These are phyloP conservation scores for Nemophila menziesii DNA, from an alignment of 257 asterid species.

Conservation along the genomic window DNA sequence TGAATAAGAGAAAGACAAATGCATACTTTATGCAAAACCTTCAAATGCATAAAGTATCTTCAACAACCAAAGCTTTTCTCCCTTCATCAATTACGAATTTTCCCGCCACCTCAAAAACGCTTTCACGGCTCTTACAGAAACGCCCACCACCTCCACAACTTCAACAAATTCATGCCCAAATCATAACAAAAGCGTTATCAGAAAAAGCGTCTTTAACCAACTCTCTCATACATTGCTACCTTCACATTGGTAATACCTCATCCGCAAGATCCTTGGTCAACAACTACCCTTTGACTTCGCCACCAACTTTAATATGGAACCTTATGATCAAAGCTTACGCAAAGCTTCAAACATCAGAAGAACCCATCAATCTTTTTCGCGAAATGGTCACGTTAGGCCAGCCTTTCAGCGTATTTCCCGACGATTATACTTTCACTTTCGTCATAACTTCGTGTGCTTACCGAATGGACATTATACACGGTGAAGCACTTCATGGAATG, in stretches of 20 bases:
- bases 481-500: slow-evolving; percentile 47
- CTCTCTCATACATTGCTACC: slow-evolving; percentile 66
- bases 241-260: slow-evolving; percentile 24
- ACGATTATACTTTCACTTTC: slow-evolving; percentile 53
- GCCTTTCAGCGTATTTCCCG: slow-evolving; percentile 30
- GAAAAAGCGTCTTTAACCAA: slow-evolving; percentile 22
- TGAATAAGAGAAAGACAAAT: no score
- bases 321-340: slow-evolving; percentile 51
- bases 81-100: not conserved
- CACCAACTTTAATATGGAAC: slow-evolving; percentile 61
- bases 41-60: not conserved
- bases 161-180: slow-evolving; percentile 61
- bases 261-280: slow-evolving; percentile 36
- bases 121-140: slow-evolving; percentile 30
- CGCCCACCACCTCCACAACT: slow-evolving; percentile 42
- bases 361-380: slow-evolving; percentile 37
- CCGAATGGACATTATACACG: slow-evolving; percentile 26
- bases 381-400: slow-evolving; percentile 25
- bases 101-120: slow-evolving; percentile 20
- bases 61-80: not conserved
- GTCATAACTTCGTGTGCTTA: slow-evolving; percentile 54
- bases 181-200: slow-evolving; percentile 27
- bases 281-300: slow-evolving; percentile 36
- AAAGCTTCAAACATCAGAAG: slow-evolving; percentile 28
- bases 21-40: no score